These are phyloP conservation scores for Helicocarpus griseus DNA, from an alignment of 2,329 filamentous ascomycete genomes.

Conservation along the genomic window DNA sequence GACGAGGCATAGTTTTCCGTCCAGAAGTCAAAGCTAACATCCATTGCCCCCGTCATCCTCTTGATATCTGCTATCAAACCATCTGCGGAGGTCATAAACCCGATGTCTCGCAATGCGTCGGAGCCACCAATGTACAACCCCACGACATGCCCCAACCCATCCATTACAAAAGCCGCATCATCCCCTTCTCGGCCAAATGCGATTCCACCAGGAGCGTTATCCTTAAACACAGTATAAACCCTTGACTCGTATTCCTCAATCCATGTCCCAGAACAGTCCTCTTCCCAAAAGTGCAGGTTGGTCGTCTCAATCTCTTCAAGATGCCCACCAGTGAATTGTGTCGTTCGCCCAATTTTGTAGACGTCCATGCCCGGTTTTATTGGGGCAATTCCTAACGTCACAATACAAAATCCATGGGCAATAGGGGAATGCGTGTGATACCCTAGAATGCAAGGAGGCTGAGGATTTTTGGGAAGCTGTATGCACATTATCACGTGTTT, in stretches of 20 bases:
- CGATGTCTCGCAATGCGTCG: background rate
- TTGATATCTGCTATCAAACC: background rate
- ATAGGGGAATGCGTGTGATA: too few relatives aligned
- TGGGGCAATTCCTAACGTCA: background rate
- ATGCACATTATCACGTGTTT: too few relatives aligned
- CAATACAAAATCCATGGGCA: too few relatives aligned
- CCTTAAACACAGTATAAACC: background rate
- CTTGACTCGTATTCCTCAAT: background rate
- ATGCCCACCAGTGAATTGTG: background rate
- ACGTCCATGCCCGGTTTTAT: background rate
- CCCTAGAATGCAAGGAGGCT: too few relatives aligned
- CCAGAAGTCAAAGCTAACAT: background rate
- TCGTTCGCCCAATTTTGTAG: background rate
- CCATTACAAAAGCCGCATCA: background rate
- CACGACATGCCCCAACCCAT: background rate
- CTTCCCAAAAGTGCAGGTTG: background rate
- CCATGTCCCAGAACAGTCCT: background rate
- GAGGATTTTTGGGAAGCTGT: too few relatives aligned
- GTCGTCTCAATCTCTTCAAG: background rate
- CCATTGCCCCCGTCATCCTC: background rate
- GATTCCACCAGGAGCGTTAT: background rate
- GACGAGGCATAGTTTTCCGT: too few relatives aligned
- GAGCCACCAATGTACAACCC: background rate
- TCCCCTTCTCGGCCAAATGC: background rate
- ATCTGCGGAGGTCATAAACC: background rate